Evolutionary conservation across 495 filamentous ascomycete species (phyloP).

Genomic region (Hypoxylon intermedium): DNA sequence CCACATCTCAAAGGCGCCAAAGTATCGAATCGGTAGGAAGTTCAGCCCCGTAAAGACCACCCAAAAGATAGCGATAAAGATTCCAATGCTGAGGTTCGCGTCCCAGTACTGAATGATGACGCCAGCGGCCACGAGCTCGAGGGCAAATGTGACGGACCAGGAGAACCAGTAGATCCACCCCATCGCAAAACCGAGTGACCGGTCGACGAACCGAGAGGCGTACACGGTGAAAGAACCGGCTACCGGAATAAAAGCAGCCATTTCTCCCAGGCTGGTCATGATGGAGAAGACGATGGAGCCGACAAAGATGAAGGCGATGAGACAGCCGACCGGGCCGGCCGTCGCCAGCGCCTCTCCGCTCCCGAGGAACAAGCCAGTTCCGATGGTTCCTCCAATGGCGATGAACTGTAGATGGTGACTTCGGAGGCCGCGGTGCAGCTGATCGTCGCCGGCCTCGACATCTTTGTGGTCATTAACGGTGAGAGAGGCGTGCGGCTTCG

Average conservation of each 20-base stretch:
- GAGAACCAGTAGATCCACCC: slow-evolving; percentile 70
- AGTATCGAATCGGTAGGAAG: slow-evolving; percentile 70
- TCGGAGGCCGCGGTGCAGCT: slow-evolving; percentile 41
- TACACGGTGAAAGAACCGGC: slow-evolving; percentile 79
- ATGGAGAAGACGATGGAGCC: slow-evolving; percentile 68
- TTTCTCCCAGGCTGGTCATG: slow-evolving; percentile 68
- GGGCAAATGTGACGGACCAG: slow-evolving; percentile 68
- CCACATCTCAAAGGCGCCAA: slow-evolving; percentile 77
- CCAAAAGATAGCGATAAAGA: slow-evolving; percentile 80
- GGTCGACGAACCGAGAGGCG: slow-evolving; percentile 74
- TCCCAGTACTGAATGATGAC: slow-evolving; percentile 82
- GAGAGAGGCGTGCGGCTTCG: slow-evolving; percentile 9
- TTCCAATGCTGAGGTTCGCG: slow-evolving; percentile 59
- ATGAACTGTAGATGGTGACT: slow-evolving; percentile 69
- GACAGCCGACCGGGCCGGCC: slow-evolving; percentile 69
- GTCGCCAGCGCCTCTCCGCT: slow-evolving; percentile 67
- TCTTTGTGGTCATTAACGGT: slow-evolving; percentile 37
- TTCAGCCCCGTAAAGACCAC: slow-evolving; percentile 70
- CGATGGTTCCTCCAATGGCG: slow-evolving; percentile 73
- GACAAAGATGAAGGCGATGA: slow-evolving; percentile 75
- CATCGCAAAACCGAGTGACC: slow-evolving; percentile 77
- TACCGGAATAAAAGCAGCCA: slow-evolving; percentile 77
- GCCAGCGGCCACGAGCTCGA: slow-evolving; percentile 77
- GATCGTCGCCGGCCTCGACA: slow-evolving; percentile 33
- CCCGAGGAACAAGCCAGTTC: slow-evolving; percentile 78